Evolutionary conservation across 805 yeast species (phyloP).

Genomic region (Candida berthetii): DNA sequence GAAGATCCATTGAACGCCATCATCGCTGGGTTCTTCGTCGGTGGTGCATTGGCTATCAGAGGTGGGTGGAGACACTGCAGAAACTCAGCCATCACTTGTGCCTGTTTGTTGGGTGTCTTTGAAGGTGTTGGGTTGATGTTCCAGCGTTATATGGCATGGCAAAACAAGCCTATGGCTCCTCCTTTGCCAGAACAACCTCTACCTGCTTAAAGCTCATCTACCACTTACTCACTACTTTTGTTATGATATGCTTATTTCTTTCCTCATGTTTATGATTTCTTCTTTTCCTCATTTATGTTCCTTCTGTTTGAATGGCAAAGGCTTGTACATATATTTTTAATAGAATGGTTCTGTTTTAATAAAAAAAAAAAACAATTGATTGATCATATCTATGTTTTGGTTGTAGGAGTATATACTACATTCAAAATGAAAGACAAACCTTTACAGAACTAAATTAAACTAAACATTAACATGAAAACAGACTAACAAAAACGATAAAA

Average conservation of each 20-base stretch:
- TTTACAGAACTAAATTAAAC: not conserved
- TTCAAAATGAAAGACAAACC: too few relatives aligned
- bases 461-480: not conserved
- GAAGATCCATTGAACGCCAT: slow-evolving; percentile 99
- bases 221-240: too few relatives aligned
- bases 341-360: too few relatives aligned
- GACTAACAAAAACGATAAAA: not conserved
- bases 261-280: too few relatives aligned
- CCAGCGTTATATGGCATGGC: slow-evolving; percentile 84
- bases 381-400: too few relatives aligned
- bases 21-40: slow-evolving; percentile 95
- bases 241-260: too few relatives aligned
- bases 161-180: slow-evolving; percentile 66
- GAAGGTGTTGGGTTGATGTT: slow-evolving; percentile 98
- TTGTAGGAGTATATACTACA: too few relatives aligned
- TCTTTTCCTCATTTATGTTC: too few relatives aligned
- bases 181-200: slow-evolving; percentile 38
- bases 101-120: slow-evolving; percentile 90
- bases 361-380: too few relatives aligned
- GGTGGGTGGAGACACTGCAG: slow-evolving; percentile 98
- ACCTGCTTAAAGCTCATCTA: slow-evolving; percentile 2
- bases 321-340: too few relatives aligned
- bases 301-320: too few relatives aligned
- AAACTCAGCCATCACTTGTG: slow-evolving; percentile 96
- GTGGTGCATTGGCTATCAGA: slow-evolving; percentile 96